A percentile compares a stretch with the other conserved stretches of the same genome.
Evolutionary conservation across 352 stramenopile species (phyloP).

Genomic region (Pythium angustatum): DNA sequence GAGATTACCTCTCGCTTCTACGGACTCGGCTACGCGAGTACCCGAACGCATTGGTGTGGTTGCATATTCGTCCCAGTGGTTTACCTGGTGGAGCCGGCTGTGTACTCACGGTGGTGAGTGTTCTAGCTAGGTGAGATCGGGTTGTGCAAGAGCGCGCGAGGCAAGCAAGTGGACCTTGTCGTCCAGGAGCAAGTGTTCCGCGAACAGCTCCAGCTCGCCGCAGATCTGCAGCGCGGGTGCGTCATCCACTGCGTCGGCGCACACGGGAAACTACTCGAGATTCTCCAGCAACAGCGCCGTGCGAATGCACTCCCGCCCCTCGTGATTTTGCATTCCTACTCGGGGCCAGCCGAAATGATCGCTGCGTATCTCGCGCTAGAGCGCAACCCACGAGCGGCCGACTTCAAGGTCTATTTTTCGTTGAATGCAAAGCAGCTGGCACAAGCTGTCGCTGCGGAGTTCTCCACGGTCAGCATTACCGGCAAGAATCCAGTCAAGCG

Average conservation of each 20-base stretch:
- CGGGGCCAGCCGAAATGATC: constrained; percentile 56
- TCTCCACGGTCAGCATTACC: background rate
- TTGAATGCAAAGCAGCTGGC: constrained; percentile 73
- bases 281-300: constrained; percentile 36
- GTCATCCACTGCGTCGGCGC: constrained; percentile 78
- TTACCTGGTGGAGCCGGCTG: too few relatives aligned
- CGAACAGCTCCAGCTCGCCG: constrained; percentile 53
- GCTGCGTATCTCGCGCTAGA: constrained; percentile 47
- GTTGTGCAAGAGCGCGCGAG: constrained; percentile 67
- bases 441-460: background rate
- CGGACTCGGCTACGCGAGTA: constrained; percentile 37
- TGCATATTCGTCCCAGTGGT: constrained; percentile 5
- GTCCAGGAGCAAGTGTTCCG: constrained; percentile 53
- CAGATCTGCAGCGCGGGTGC: constrained; percentile 49
- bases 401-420: constrained; percentile 67
- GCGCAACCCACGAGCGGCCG: constrained; percentile 5
- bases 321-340: constrained; percentile 75
- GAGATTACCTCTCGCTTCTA: constrained; percentile 41
- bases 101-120: background rate
- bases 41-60: constrained; percentile 44
- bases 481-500: constrained; percentile 3
- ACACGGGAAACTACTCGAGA: constrained; percentile 66
- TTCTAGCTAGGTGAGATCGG: constrained; percentile 75
- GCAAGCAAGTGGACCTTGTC: constrained; percentile 40
- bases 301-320: constrained; percentile 36